Conservation (phyloP, 2,329 filamentous ascomycete species). For the Pseudovirgaria hyperparasitica region DNA sequence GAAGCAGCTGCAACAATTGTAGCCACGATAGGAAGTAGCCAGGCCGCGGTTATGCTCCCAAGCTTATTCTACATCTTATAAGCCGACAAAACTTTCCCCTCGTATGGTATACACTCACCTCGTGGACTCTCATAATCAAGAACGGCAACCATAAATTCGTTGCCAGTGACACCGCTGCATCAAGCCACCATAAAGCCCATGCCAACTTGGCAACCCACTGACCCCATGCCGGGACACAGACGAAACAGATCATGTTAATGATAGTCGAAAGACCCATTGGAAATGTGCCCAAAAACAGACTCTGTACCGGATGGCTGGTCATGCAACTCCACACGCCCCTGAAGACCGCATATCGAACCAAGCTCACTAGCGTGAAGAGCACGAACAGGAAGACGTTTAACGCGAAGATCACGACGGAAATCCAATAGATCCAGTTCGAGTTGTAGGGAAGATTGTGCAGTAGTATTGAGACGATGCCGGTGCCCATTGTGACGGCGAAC, state of each 20-base stretch:
- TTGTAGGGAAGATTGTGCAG: constrained; percentile 51
- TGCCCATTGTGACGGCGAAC: constrained; percentile 43
- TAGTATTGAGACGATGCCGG: constrained; percentile 52
- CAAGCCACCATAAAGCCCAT: constrained; percentile 39
- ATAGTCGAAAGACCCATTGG: constrained; percentile 59
- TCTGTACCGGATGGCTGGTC: constrained; percentile 54
- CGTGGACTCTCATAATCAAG: no score
- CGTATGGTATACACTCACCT: no score
- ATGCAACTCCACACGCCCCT: constrained; percentile 54
- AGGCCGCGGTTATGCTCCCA: constrained; percentile 52
- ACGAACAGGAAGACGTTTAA: constrained; percentile 48
- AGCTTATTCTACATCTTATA: neutral
- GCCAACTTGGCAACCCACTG: constrained; percentile 36
- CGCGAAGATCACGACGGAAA: constrained; percentile 48
- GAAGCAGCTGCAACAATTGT: constrained; percentile 53
- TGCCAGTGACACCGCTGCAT: constrained; percentile 30
- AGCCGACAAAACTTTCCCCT: neutral
- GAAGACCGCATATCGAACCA: constrained; percentile 51
- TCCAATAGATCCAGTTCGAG: constrained; percentile 42
- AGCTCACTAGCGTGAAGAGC: constrained; percentile 39
- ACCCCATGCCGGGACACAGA: constrained; percentile 50
- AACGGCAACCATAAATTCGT: constrained; percentile 43
- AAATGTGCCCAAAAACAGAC: constrained; percentile 53
- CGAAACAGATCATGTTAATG: constrained; percentile 50
- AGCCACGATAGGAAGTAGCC: constrained; percentile 54